A percentile compares a stretch with the other conserved stretches of the same genome.
These are phyloP conservation scores for Trifolium pratense DNA, from an alignment of 306 rosid genomes.

Conservation along the genomic window DNA sequence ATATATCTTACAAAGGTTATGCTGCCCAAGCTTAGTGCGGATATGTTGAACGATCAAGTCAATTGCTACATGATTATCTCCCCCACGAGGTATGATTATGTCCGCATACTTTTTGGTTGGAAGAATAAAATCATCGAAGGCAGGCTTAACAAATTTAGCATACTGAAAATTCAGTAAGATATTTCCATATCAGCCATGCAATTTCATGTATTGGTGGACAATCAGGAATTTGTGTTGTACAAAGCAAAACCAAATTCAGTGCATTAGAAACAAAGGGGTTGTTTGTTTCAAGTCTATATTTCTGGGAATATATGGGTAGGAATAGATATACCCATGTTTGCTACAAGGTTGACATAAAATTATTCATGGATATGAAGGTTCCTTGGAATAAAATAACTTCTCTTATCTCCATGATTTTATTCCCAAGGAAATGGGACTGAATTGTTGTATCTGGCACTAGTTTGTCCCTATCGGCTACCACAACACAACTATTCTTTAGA, in stretches of 20 bases:
- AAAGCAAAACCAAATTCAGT: constrained; percentile 32
- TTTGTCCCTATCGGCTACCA: not conserved
- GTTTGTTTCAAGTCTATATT: too few relatives aligned
- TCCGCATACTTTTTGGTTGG: constrained; percentile 98
- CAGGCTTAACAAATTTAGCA: constrained; percentile 93
- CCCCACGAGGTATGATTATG: constrained; percentile 90
- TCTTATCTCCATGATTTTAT: too few relatives aligned
- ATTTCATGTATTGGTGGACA: constrained; percentile 29
- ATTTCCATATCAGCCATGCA: constrained; percentile 40
- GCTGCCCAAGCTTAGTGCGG: constrained; percentile 89
- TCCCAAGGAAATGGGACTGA: constrained; percentile 1
- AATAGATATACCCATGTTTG: too few relatives aligned
- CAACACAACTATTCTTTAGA: constrained; percentile 29
- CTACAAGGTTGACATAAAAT: too few relatives aligned
- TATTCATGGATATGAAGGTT: too few relatives aligned
- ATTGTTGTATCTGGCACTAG: not conserved
- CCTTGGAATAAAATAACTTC: too few relatives aligned
- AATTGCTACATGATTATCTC: constrained; percentile 86
- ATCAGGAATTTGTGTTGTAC: constrained; percentile 11
- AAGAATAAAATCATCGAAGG: constrained; percentile 91
- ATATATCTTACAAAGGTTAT: constrained; percentile 88
- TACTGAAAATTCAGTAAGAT: constrained; percentile 59
- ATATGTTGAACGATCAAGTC: constrained; percentile 98
- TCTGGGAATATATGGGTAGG: too few relatives aligned
- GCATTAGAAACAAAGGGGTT: not conserved